A percentile compares a stretch with the other conserved stretches of the same genome.
phyloP scores from a whole-genome alignment of 1,284 basidiomycete species.

The Ceratobasidium sp. region DNA sequence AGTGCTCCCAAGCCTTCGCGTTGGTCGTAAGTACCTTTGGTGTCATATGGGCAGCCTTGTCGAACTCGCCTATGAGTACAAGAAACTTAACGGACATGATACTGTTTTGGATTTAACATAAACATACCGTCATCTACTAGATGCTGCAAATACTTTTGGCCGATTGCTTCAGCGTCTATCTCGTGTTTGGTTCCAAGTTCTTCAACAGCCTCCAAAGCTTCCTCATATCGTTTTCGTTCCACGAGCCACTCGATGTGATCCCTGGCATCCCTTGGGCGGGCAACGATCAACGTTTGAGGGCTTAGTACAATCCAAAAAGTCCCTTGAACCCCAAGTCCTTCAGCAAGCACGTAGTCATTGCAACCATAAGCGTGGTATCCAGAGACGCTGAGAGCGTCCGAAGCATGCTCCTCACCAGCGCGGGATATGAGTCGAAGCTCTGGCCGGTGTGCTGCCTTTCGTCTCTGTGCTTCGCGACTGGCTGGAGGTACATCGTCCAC shows the following conservation, averaged over 20 bases:
- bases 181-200: conserved; percentile 55
- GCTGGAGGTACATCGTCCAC: conserved; percentile 50
- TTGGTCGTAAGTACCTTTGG: conserved; percentile 87
- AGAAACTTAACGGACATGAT: conserved; percentile 20
- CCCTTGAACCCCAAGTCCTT: conserved; percentile 51
- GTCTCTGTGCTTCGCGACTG: conserved; percentile 69
- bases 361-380: conserved; percentile 87
- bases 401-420: conserved; percentile 86
- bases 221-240: conserved; percentile 84
- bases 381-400: conserved; percentile 82
- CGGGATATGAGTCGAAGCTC: conserved; percentile 92
- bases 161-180: conserved; percentile 74
- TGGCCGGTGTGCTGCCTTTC: conserved; percentile 85
- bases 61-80: conserved; percentile 67
- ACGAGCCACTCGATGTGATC: conserved; percentile 96
- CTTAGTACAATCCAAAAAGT: conserved; percentile 80
- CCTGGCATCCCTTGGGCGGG: conserved; percentile 82
- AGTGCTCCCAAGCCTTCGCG: conserved; percentile 88
- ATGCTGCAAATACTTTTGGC: conserved; percentile 83
- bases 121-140: conserved; percentile 73
- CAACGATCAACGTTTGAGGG: conserved; percentile 86
- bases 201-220: conserved; percentile 88
- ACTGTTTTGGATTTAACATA: not conserved
- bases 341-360: conserved; percentile 86
- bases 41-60: conserved; percentile 84